Conservation (phyloP, 768 basidiomycete genomes). For the Podaxis carcinomalis region DNA sequence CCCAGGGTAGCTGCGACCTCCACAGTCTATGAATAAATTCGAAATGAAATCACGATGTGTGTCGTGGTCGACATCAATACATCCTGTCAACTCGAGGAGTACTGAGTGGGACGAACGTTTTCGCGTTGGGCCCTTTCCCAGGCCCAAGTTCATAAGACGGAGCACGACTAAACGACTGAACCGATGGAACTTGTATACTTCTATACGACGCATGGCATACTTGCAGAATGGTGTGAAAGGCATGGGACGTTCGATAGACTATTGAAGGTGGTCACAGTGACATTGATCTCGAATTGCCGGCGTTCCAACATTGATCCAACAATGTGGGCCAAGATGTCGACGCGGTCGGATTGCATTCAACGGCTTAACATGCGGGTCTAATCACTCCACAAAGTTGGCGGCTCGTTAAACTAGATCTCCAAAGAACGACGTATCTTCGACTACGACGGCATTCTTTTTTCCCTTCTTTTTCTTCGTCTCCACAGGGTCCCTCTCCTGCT, state of each 20-base stretch:
- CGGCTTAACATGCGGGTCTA: not conserved
- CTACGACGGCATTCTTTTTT: slow-evolving; percentile 54
- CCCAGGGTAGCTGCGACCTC: not conserved
- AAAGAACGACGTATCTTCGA: slow-evolving; percentile 58
- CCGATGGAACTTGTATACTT: not conserved
- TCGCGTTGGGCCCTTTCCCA: not conserved
- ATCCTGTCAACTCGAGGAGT: not conserved
- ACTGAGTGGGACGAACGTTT: not conserved
- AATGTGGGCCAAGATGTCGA: not conserved
- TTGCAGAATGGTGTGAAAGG: not conserved
- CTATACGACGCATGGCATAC: not conserved
- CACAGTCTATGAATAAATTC: not conserved
- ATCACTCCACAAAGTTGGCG: not conserved
- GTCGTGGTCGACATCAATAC: not conserved
- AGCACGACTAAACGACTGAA: not conserved
- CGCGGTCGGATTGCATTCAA: not conserved
- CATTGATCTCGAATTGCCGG: not conserved
- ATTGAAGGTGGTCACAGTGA: not conserved
- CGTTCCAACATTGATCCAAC: not conserved
- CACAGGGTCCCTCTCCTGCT: slow-evolving; percentile 47
- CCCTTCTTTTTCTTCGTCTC: slow-evolving; percentile 50
- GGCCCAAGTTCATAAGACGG: not conserved
- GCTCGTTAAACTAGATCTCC: slow-evolving; percentile 45
- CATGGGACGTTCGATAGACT: not conserved
- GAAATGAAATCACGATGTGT: not conserved